Conservation (phyloP, 768 basidiomycete species). For the Rhodosporidiobolus sp. region DNA sequence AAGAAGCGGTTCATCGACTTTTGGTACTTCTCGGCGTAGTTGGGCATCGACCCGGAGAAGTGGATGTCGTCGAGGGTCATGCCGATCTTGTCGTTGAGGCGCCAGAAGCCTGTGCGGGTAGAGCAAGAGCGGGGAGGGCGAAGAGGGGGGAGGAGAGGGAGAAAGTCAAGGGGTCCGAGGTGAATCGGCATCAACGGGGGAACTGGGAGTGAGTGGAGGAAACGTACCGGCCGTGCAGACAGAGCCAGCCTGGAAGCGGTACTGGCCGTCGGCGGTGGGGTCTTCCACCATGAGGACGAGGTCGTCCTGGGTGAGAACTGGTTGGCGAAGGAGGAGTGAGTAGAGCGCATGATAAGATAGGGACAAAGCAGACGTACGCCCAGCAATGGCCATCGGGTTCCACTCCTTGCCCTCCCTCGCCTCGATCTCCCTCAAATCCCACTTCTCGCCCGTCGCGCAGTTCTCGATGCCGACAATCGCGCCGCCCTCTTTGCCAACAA, state of each 20-base stretch:
- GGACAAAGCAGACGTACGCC: conserved; percentile 48
- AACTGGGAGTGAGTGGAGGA: no score
- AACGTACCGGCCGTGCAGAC: conserved; percentile 62
- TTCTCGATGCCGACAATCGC: not conserved
- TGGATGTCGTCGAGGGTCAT: conserved; percentile 70
- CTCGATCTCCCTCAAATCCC: conserved; percentile 55
- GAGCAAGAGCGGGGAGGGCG: not conserved
- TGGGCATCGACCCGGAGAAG: conserved; percentile 65
- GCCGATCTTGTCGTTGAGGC: conserved; percentile 72
- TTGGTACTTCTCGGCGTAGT: conserved; percentile 66
- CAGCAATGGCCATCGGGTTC: conserved; percentile 53
- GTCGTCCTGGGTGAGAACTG: conserved; percentile 44
- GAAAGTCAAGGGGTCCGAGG: no score
- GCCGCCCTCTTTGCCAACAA: not conserved
- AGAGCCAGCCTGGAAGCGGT: conserved; percentile 72
- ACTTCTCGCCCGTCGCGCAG: conserved; percentile 48
- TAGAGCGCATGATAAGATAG: fast-evolving
- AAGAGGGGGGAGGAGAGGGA: not conserved
- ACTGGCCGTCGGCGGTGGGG: conserved; percentile 56
- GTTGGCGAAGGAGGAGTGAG: no score
- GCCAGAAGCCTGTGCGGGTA: conserved; percentile 62
- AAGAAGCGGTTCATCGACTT: conserved; percentile 68
- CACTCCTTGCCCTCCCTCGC: conserved; percentile 53
- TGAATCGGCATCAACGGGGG: no score
- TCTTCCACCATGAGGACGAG: conserved; percentile 48